phyloP scores from a whole-genome alignment of 1,284 basidiomycete species.

The Rhodotorula sp. region DNA sequence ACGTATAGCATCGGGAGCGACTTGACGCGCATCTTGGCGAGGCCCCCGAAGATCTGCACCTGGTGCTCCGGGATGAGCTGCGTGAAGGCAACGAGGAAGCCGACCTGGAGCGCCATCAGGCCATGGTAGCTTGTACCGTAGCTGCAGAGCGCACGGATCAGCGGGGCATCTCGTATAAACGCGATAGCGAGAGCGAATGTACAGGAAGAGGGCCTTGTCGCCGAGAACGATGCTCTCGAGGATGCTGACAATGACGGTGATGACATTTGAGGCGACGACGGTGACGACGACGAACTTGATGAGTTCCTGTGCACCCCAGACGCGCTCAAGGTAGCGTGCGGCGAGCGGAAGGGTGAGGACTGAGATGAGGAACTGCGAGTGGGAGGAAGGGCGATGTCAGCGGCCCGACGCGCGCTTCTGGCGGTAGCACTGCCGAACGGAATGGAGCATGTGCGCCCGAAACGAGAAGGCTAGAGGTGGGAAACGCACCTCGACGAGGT shows the following conservation, averaged over 20 bases:
- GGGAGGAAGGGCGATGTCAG: not conserved
- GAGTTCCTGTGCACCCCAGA: constrained; percentile 88
- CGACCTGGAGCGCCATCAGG: constrained; percentile 86
- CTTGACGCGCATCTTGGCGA: constrained; percentile 87
- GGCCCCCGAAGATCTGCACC: constrained; percentile 78
- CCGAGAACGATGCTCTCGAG: constrained; percentile 70
- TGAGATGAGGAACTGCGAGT: constrained; percentile 69
- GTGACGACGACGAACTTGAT: constrained; percentile 80
- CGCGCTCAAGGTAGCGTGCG: constrained; percentile 83
- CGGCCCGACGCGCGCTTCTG: not conserved
- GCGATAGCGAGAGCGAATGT: constrained; percentile 49
- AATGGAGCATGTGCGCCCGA: accelerated
- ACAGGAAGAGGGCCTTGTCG: constrained; percentile 73
- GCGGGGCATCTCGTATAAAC: no score
- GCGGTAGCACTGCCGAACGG: no score
- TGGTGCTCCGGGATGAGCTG: constrained; percentile 98
- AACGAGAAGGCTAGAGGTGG: not conserved
- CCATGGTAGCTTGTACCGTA: constrained; percentile 89
- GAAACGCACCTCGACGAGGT: constrained; percentile 72
- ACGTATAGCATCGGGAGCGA: constrained; percentile 91
- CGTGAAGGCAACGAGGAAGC: constrained; percentile 90
- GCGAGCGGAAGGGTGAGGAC: constrained; percentile 77
- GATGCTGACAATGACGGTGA: constrained; percentile 62
- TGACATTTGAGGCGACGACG: constrained; percentile 53
- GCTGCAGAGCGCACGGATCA: constrained; percentile 54